A percentile compares a stretch with the other conserved stretches of the same genome.
phyloP scores from a whole-genome alignment of 164 flowering plant genomes.

The Annona cherimola region DNA sequence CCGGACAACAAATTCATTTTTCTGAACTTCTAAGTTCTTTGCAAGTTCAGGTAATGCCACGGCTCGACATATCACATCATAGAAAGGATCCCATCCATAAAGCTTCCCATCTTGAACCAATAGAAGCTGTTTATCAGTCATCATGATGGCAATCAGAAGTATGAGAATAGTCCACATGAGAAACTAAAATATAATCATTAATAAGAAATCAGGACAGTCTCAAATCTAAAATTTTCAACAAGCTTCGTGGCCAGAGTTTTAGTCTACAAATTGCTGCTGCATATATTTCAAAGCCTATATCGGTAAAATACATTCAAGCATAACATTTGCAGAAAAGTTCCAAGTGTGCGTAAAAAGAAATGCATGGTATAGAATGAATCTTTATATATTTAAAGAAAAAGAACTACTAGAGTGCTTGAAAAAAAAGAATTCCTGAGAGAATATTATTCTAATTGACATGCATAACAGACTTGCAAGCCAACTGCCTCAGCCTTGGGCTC shows the following conservation, averaged over 20 bases:
- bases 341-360: too few species aligned
- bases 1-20: slow-evolving; percentile 58
- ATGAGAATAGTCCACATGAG: slow-evolving; percentile 6
- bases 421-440: background rate
- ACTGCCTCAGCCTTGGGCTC: too few species aligned
- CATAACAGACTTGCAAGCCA: background rate
- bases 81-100: slow-evolving; percentile 72
- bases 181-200: background rate
- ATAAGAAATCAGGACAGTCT: background rate
- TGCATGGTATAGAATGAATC: background rate
- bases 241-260: background rate
- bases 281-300: background rate
- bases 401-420: background rate
- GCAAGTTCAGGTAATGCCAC: slow-evolving; percentile 56
- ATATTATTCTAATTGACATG: background rate
- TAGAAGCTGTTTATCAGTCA: slow-evolving; percentile 49
- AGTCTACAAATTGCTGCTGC: background rate
- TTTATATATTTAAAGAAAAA: too few species aligned
- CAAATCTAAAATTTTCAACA: background rate
- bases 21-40: slow-evolving; percentile 53
- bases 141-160: slow-evolving; percentile 11
- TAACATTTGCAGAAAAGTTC: too few species aligned
- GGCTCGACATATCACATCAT: slow-evolving; percentile 67
- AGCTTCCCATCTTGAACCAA: slow-evolving; percentile 95
- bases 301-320: too few species aligned